These are phyloP conservation scores for Dioscorea cayenensis DNA, from an alignment of 116 monocot genomes.

Conservation along the genomic window DNA sequence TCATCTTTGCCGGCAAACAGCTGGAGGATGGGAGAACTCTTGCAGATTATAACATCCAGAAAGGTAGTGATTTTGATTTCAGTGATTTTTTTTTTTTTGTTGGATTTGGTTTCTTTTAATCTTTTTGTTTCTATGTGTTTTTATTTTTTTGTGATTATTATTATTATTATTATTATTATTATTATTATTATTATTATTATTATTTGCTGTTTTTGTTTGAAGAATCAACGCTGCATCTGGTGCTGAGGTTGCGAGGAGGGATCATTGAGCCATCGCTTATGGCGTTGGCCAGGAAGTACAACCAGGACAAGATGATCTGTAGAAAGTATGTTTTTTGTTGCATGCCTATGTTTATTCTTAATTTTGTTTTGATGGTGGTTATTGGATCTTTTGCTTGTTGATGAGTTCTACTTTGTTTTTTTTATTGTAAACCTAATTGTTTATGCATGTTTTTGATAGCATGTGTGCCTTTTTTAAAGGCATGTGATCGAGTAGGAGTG, in stretches of 20 bases:
- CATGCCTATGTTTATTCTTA: too few relatives aligned
- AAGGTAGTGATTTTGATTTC: conserved; percentile 12
- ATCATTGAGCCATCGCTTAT: conserved; percentile 65
- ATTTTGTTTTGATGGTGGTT: too few relatives aligned
- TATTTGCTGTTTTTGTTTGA: too few relatives aligned
- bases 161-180: not conserved
- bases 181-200: too few relatives aligned
- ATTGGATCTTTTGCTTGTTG: too few relatives aligned
- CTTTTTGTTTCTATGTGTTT: not conserved
- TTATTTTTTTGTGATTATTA: not conserved
- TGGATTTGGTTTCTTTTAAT: not conserved
- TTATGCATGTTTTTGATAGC: too few relatives aligned
- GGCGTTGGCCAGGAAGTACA: conserved; percentile 63
- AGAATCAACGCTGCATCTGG: conserved; percentile 78
- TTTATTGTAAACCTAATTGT: too few relatives aligned
- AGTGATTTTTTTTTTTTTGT: too few relatives aligned
- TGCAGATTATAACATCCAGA: conserved; percentile 44
- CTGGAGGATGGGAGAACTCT: conserved; percentile 35
- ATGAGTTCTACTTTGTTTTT: too few relatives aligned
- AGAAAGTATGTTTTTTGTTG: conserved; percentile 23
- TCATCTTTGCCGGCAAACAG: conserved; percentile 48
- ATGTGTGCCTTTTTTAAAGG: too few relatives aligned
- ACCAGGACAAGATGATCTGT: conserved; percentile 62
- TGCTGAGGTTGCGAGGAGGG: conserved; percentile 69
- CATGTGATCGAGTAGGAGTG: too few relatives aligned